These are phyloP conservation scores for Castanea crenata DNA, from an alignment of 306 rosid genomes.

Conservation along the genomic window DNA sequence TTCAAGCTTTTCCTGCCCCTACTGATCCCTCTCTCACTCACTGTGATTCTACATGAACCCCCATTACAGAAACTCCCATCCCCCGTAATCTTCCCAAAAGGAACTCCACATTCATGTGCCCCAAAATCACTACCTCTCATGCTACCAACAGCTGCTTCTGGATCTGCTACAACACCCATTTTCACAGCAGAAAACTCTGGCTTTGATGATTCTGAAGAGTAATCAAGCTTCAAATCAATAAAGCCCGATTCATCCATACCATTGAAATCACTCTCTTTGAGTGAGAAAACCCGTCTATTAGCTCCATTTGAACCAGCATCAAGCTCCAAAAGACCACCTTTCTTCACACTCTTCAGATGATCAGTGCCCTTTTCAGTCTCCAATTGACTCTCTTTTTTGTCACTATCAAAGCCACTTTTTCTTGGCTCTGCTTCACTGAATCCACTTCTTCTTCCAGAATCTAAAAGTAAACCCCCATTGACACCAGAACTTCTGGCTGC, in stretches of 20 bases:
- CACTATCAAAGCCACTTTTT: conserved; percentile 71
- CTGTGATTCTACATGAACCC: conserved; percentile 86
- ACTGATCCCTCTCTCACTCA: conserved; percentile 69
- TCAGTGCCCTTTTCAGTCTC: conserved; percentile 38
- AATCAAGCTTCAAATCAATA: conserved; percentile 89
- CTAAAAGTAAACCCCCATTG: conserved; percentile 64
- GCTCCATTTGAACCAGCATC: conserved; percentile 47
- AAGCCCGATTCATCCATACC: conserved; percentile 88
- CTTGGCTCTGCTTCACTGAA: conserved; percentile 91
- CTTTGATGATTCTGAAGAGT: conserved; percentile 56
- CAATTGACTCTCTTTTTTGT: conserved; percentile 37
- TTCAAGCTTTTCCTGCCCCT: conserved; percentile 75
- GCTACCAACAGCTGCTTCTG: conserved; percentile 60
- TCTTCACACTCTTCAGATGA: conserved; percentile 34
- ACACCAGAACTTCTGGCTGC: conserved; percentile 95
- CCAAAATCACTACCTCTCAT: conserved; percentile 45
- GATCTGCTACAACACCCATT: conserved; percentile 25
- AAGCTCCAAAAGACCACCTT: conserved; percentile 28
- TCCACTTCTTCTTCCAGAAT: conserved; percentile 89
- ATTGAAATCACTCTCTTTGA: conserved; percentile 83
- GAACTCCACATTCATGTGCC: conserved; percentile 36
- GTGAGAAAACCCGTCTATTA: conserved; percentile 72
- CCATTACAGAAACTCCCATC: conserved; percentile 49
- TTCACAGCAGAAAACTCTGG: conserved; percentile 44
- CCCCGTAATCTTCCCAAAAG: conserved; percentile 22